These are phyloP conservation scores for Butyriboletus loyo DNA, from an alignment of 768 basidiomycete species.

Conservation along the genomic window DNA sequence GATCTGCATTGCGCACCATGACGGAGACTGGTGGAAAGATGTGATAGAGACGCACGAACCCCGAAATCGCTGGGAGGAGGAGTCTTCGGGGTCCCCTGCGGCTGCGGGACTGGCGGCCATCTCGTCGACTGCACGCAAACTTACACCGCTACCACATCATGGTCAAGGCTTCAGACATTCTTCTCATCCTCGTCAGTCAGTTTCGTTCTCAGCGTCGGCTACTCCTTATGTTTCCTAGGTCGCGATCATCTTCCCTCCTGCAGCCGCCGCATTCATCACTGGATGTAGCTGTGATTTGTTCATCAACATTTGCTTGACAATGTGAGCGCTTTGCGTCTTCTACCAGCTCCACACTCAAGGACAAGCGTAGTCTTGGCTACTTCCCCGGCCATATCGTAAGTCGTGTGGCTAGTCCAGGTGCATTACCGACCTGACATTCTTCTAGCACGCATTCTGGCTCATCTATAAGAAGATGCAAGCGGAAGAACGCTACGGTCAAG, in stretches of 20 bases:
- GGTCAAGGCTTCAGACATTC: constrained; percentile 66
- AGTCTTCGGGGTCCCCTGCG: constrained; percentile 23
- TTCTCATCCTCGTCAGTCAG: constrained; percentile 68
- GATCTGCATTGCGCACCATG: constrained; percentile 19
- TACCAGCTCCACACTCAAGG: constrained; percentile 1
- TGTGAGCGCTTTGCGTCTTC: constrained; percentile 43
- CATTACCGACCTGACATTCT: neutral
- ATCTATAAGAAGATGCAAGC: constrained; percentile 90
- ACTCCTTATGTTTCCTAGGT: constrained; percentile 42
- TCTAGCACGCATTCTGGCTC: constrained; percentile 81
- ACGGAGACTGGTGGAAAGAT: constrained; percentile 6
- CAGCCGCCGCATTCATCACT: constrained; percentile 70
- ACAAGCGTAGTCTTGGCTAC: constrained; percentile 60
- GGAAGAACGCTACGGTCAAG: constrained; percentile 74
- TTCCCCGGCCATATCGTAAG: constrained; percentile 59
- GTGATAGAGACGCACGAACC: constrained; percentile 3
- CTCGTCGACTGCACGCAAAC: neutral
- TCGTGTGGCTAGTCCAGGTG: neutral
- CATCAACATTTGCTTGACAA: constrained; percentile 77
- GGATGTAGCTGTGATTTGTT: constrained; percentile 86
- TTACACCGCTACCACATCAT: constrained; percentile 23
- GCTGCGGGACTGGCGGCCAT: constrained; percentile 14
- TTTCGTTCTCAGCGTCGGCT: neutral
- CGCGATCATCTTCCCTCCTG: constrained; percentile 79
- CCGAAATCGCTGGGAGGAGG: constrained; percentile 10